A percentile compares a stretch with the other conserved stretches of the same genome.
phyloP scores from a whole-genome alignment of 2,329 filamentous ascomycete species.

The Dryadomyces quercivorus region DNA sequence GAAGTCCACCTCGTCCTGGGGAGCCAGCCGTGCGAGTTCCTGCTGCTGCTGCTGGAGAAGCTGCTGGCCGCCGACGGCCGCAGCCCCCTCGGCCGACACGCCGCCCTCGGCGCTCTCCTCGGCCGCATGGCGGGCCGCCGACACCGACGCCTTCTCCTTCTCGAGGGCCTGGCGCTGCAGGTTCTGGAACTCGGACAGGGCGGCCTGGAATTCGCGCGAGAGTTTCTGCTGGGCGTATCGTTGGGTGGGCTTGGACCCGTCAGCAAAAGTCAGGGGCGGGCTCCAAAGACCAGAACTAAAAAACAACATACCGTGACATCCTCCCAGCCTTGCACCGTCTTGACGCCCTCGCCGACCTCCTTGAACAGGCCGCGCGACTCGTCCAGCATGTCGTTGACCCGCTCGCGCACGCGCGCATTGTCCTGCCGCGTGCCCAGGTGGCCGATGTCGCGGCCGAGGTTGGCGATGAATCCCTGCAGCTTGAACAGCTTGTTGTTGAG shows the following conservation, averaged over 20 bases:
- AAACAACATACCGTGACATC: conserved; percentile 60
- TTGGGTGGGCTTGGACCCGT: conserved; percentile 60
- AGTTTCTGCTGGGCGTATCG: conserved; percentile 95
- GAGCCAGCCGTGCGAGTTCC: conserved; percentile 68
- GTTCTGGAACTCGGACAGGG: conserved; percentile 79
- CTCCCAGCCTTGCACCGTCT: conserved; percentile 80
- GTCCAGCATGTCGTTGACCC: conserved; percentile 77
- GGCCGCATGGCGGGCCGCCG: conserved; percentile 68
- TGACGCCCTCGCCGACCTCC: conserved; percentile 84
- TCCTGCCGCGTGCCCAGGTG: conserved; percentile 84
- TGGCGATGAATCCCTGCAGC: conserved; percentile 76
- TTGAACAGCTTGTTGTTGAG: conserved; percentile 84
- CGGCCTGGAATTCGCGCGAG: conserved; percentile 81
- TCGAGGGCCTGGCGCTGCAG: conserved; percentile 86
- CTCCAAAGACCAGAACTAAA: not conserved
- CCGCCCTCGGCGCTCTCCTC: conserved; percentile 38
- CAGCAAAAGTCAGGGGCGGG: not conserved
- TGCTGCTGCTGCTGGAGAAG: conserved; percentile 51
- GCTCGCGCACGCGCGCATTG: conserved; percentile 78
- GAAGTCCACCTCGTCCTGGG: conserved; percentile 94
- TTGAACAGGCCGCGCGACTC: conserved; percentile 81
- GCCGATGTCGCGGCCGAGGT: conserved; percentile 71
- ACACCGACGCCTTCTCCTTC: conserved; percentile 79
- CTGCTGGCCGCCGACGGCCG: conserved; percentile 25
- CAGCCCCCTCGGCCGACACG: conserved; percentile 10